Evolutionary conservation across 2,329 filamentous ascomycete species (phyloP).

Genomic region (Phialophora chinensis): DNA sequence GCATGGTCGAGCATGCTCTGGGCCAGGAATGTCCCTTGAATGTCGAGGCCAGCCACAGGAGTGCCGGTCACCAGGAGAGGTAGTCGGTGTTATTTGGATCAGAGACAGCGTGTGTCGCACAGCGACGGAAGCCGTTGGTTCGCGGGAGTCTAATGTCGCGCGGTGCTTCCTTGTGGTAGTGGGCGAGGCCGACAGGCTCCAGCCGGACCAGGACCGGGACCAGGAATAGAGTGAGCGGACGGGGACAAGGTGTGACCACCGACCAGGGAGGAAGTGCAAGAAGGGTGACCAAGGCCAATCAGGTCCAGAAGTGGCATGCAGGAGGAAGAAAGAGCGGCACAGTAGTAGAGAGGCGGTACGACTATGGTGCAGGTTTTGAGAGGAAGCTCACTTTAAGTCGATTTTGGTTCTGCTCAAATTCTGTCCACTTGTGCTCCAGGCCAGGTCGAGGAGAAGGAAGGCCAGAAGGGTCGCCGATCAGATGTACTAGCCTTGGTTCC

Average conservation of each 20-base stretch:
- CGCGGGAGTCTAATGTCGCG: slow-evolving; percentile 14
- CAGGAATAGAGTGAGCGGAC: slow-evolving; percentile 28
- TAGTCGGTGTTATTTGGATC: slow-evolving; percentile 27
- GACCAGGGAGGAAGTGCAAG: slow-evolving; percentile 25
- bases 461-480: slow-evolving; percentile 11
- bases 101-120: slow-evolving; percentile 27
- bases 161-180: slow-evolving; percentile 10
- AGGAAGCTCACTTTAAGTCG: slow-evolving; percentile 9
- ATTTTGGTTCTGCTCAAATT: slow-evolving; percentile 8
- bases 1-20: slow-evolving; percentile 31
- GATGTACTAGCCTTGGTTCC: slow-evolving; percentile 13
- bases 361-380: slow-evolving; percentile 22
- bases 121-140: slow-evolving; percentile 18
- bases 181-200: slow-evolving; percentile 20
- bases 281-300: slow-evolving; percentile 27
- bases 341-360: slow-evolving; percentile 24
- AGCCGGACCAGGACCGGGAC: slow-evolving; percentile 13
- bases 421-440: not conserved
- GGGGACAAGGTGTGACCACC: slow-evolving; percentile 28
- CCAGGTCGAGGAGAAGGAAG: not conserved
- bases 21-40: slow-evolving; percentile 28
- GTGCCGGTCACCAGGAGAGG: slow-evolving; percentile 21
- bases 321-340: slow-evolving; percentile 17
- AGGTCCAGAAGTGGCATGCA: slow-evolving; percentile 13
- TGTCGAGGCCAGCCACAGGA: slow-evolving; percentile 29